These are phyloP conservation scores for Eucalyptus tenuipes DNA, from an alignment of 345 rosid species.

Conservation along the genomic window DNA sequence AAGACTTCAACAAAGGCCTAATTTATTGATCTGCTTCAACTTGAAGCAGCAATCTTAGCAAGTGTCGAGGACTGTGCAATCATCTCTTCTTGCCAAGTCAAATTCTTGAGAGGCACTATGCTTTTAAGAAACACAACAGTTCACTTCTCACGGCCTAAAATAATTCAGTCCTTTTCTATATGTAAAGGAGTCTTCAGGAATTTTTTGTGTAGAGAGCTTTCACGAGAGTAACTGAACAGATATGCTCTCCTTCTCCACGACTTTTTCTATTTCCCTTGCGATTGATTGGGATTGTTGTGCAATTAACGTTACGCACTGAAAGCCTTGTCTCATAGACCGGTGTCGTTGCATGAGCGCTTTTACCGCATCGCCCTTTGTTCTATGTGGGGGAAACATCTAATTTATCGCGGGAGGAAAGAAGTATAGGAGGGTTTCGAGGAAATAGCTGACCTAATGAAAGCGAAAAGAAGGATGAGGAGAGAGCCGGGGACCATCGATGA, in stretches of 20 bases:
- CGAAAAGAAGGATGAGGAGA: not conserved
- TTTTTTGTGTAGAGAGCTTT: too few relatives aligned
- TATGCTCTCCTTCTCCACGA: too few relatives aligned
- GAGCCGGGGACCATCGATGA: not conserved
- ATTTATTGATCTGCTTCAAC: too few relatives aligned
- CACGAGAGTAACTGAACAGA: too few relatives aligned
- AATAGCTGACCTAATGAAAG: not conserved
- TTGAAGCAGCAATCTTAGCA: not conserved
- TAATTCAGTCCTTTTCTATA: not conserved
- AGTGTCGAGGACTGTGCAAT: not conserved
- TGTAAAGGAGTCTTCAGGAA: too few relatives aligned
- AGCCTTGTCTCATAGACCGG: not conserved
- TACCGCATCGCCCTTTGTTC: not conserved
- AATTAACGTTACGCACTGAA: not conserved
- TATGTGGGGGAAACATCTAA: not conserved
- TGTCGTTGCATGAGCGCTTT: not conserved
- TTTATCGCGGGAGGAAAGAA: not conserved
- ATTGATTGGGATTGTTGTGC: not conserved
- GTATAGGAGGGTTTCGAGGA: not conserved
- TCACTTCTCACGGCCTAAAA: not conserved
- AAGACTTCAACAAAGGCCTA: too few relatives aligned
- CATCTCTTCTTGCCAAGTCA: not conserved
- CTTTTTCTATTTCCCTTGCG: not conserved
- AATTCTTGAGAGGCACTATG: not conserved
- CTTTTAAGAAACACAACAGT: not conserved